Conservation (phyloP, 2,329 filamentous ascomycete genomes). For the Trichoderma hamatum region DNA sequence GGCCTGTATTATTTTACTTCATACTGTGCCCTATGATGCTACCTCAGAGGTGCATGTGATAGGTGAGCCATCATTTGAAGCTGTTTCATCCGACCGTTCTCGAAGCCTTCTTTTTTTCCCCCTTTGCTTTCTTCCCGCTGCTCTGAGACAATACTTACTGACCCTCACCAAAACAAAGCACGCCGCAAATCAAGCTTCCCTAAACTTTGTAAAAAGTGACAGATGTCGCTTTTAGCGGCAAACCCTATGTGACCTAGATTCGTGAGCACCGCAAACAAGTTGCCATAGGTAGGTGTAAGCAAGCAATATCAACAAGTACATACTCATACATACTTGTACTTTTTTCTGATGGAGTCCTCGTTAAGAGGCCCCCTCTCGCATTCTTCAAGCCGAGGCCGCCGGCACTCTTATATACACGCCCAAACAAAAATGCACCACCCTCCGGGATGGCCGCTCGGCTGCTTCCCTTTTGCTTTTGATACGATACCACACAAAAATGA, state of each 20-base stretch:
- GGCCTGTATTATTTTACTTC: background rate
- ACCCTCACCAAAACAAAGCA: background rate
- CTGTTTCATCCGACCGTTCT: constrained; percentile 18
- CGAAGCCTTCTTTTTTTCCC: constrained; percentile 21
- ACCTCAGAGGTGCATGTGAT: constrained; percentile 5
- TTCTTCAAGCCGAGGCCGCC: constrained; percentile 13
- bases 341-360: constrained; percentile 13
- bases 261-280: constrained; percentile 1
- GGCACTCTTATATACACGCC: constrained; percentile 24
- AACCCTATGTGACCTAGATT: constrained; percentile 8
- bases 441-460: constrained; percentile 20
- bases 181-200: constrained; percentile 18
- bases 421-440: constrained; percentile 10
- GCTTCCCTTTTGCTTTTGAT: constrained; percentile 9
- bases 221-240: constrained; percentile 10
- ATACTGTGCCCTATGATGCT: constrained; percentile 18
- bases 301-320: constrained; percentile 19
- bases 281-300: constrained; percentile 18
- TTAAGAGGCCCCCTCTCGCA: constrained; percentile 12
- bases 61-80: constrained; percentile 7
- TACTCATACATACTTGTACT: constrained; percentile 15
- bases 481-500: background rate
- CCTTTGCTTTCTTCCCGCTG: background rate
- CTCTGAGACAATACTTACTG: constrained; percentile 1
- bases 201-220: constrained; percentile 18